Evolutionary conservation across 352 stramenopile genomes (phyloP).

Genomic region (Saprolegnia diclina): DNA sequence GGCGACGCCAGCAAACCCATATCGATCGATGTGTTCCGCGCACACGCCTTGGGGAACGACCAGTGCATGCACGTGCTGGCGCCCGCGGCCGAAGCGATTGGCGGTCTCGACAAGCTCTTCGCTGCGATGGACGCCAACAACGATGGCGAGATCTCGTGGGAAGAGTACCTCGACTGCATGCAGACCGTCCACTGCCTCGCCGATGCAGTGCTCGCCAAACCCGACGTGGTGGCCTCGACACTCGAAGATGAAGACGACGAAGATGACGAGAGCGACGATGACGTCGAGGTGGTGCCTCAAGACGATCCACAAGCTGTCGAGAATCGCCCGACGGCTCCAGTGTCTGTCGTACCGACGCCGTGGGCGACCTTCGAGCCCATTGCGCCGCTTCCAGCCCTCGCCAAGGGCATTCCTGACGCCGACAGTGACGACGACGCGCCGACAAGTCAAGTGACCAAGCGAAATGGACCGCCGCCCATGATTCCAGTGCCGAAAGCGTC

Average conservation of each 20-base stretch:
- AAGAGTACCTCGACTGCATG: constrained; percentile 47
- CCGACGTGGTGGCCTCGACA: background rate
- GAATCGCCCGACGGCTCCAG: background rate
- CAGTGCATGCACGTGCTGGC: constrained; percentile 31
- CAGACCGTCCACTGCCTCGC: constrained; percentile 43
- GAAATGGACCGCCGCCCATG: background rate
- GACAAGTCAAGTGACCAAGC: background rate
- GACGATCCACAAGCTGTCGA: background rate
- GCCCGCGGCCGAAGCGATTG: constrained; percentile 37
- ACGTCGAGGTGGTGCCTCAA: background rate
- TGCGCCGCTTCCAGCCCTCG: background rate
- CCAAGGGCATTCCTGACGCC: constrained; percentile 5
- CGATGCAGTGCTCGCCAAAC: constrained; percentile 29
- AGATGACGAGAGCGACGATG: constrained; percentile 1
- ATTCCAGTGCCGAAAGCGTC: constrained; percentile 26
- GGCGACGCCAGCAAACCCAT: constrained; percentile 35
- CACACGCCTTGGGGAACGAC: constrained; percentile 22
- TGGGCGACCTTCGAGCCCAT: background rate
- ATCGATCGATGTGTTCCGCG: constrained; percentile 34
- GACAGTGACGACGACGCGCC: constrained; percentile 12
- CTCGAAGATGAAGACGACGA: constrained; percentile 19
- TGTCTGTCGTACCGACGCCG: background rate
- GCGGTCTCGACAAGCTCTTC: constrained; percentile 44
- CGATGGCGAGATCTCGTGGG: constrained; percentile 47
- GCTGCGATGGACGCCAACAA: constrained; percentile 45